Conservation (phyloP, 768 basidiomycete species). For the Rossbeevera mucosa region DNA sequence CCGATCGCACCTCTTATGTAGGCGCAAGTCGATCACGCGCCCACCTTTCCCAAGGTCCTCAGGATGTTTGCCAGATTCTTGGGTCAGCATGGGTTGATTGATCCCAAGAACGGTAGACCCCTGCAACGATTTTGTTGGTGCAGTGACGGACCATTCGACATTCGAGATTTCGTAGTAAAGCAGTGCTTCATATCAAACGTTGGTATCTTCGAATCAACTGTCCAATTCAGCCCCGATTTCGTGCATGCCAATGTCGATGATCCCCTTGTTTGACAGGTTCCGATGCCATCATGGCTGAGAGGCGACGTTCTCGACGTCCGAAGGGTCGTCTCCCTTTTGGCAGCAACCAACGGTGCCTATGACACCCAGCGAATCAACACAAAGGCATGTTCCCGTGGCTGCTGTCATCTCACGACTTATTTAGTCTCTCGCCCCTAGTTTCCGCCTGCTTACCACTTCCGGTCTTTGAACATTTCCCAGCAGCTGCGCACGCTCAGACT, state of each 20-base stretch:
- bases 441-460: conserved; percentile 15
- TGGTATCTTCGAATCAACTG: conserved; percentile 19
- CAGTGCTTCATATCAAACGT: conserved; percentile 87
- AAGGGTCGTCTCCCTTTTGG: conserved; percentile 48
- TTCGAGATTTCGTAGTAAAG: conserved; percentile 83
- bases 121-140: conserved; percentile 75
- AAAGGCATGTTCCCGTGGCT: conserved; percentile 13
- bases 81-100: conserved; percentile 63
- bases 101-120: conserved; percentile 49
- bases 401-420: neutral
- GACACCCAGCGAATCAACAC: conserved; percentile 8
- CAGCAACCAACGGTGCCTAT: conserved; percentile 9
- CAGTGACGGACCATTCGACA: conserved; percentile 78
- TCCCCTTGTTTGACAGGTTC: conserved; percentile 38
- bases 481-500: conserved; percentile 73
- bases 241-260: conserved; percentile 4
- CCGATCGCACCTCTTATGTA: conserved; percentile 30
- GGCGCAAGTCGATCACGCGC: conserved; percentile 78
- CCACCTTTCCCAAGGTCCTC: conserved; percentile 68
- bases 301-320: conserved; percentile 77
- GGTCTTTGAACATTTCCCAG: conserved; percentile 60
- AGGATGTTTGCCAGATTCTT: conserved; percentile 63
- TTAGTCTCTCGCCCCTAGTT: conserved; percentile 13
- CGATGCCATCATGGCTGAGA: conserved; percentile 68
- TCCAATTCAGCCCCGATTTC: conserved; percentile 6